Evolutionary conservation across 2,329 filamentous ascomycete genomes (phyloP).

Genomic region (Cytospora paraplurivora): DNA sequence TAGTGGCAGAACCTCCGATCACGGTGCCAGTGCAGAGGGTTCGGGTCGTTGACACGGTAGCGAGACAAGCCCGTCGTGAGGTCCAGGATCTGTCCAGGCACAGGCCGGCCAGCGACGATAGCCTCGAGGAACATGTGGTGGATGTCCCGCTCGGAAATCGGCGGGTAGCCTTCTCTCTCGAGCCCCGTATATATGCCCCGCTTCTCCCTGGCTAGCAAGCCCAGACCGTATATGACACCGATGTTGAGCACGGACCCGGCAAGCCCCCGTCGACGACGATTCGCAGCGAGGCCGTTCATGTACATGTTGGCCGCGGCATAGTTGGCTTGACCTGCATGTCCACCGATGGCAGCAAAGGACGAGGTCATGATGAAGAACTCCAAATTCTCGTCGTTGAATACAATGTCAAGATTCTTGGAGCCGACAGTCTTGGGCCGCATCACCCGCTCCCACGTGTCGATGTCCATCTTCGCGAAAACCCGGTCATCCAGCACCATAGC

Average conservation of each 20-base stretch:
- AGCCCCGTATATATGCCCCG: conserved; percentile 43
- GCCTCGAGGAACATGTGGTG: conserved; percentile 56
- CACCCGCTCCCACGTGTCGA: conserved; percentile 42
- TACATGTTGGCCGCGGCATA: conserved; percentile 51
- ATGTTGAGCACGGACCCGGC: conserved; percentile 47
- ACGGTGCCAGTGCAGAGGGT: conserved; percentile 45
- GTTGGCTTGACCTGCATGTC: conserved; percentile 48
- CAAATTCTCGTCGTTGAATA: conserved; percentile 38
- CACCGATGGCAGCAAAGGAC: conserved; percentile 47
- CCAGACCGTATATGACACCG: conserved; percentile 49
- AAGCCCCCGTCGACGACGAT: conserved; percentile 40
- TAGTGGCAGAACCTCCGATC: conserved; percentile 49
- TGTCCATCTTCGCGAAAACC: conserved; percentile 45
- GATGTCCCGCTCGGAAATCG: conserved; percentile 53
- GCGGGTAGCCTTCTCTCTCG: conserved; percentile 48
- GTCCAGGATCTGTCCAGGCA: conserved; percentile 35
- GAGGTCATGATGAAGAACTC: conserved; percentile 53
- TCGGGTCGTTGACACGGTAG: conserved; percentile 37
- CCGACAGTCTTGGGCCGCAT: conserved; percentile 45
- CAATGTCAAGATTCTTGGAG: conserved; percentile 43
- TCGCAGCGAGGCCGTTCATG: conserved; percentile 48
- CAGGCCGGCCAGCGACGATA: conserved; percentile 45
- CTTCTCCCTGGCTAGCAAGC: conserved; percentile 46
- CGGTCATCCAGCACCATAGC: conserved; percentile 50
- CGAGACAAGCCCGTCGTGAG: conserved; percentile 46